Conservation (phyloP, 116 monocot genomes). For the Iris pallida region DNA sequence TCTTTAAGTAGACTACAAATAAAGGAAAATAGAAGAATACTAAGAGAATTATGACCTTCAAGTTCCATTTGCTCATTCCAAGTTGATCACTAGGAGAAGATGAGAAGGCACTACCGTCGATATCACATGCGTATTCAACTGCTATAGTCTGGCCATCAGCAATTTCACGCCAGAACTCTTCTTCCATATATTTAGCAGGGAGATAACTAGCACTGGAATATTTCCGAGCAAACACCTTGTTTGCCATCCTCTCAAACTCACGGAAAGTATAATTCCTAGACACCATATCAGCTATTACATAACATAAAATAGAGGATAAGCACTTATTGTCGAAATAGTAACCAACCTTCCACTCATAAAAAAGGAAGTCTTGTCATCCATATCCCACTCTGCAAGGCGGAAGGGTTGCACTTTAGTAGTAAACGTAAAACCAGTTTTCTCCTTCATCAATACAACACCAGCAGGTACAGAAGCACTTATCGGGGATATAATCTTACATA, state of each 20-base stretch:
- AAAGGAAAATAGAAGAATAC: not conserved
- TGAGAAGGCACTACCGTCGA: constrained; percentile 98
- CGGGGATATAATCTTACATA: constrained; percentile 91
- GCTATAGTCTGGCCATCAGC: constrained; percentile 58
- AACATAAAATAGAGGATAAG: not conserved
- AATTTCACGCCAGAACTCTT: constrained; percentile 94
- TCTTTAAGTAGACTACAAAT: too few relatives aligned
- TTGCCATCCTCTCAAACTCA: constrained; percentile 90
- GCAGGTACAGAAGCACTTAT: constrained; percentile 74
- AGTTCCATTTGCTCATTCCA: constrained; percentile 86
- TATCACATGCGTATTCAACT: constrained; percentile 91
- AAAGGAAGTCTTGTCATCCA: constrained; percentile 74
- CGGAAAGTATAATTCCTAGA: constrained; percentile 80
- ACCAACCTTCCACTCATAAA: constrained; percentile 92
- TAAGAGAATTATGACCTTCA: constrained; percentile 46
- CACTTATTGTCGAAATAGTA: not conserved
- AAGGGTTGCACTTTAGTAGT: constrained; percentile 84
- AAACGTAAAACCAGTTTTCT: constrained; percentile 76
- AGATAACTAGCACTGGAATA: constrained; percentile 72
- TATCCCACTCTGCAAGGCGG: constrained; percentile 75
- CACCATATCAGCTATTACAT: not conserved
- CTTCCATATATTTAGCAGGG: constrained; percentile 71
- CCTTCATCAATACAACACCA: constrained; percentile 89
- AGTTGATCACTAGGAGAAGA: constrained; percentile 71
- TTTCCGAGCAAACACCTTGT: constrained; percentile 70